These are phyloP conservation scores for Antitrichia curtipendula DNA, from an alignment of 225 moss, liverwort and hornwort species.

Conservation along the genomic window DNA sequence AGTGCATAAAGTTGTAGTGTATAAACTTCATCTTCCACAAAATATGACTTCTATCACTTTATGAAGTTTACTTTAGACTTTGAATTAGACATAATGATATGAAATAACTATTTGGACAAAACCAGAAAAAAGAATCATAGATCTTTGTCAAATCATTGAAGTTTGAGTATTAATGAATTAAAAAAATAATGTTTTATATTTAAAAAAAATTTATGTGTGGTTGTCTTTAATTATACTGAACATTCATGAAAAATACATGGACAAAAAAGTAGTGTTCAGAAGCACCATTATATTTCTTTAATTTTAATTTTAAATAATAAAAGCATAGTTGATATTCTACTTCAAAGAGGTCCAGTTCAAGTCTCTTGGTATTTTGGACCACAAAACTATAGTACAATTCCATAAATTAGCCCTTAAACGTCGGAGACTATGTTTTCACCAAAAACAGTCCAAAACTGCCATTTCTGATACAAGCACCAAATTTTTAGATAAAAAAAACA, in stretches of 20 bases:
- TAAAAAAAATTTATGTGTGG: accelerated
- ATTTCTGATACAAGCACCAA: too few relatives aligned
- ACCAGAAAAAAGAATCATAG: background rate
- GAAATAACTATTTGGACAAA: background rate
- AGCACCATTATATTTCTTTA: background rate
- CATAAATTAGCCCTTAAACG: too few relatives aligned
- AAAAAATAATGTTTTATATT: background rate
- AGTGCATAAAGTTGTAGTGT: too few relatives aligned
- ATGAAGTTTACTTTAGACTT: background rate
- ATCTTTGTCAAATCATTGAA: background rate
- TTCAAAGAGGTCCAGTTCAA: background rate
- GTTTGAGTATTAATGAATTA: background rate
- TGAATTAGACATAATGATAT: background rate
- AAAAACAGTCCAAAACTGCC: too few relatives aligned
- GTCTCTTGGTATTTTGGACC: background rate
- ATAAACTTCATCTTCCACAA: background rate
- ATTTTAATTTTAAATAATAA: background rate
- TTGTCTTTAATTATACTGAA: background rate
- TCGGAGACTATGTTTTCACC: too few relatives aligned
- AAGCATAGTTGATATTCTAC: background rate
- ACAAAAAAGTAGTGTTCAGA: too few relatives aligned
- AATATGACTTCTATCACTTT: background rate
- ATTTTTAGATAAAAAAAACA: too few relatives aligned
- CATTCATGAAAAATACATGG: background rate
- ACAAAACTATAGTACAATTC: accelerated